Evolutionary conservation across 1,284 basidiomycete genomes (phyloP).

Genomic region (Anthracocystis setariae): DNA sequence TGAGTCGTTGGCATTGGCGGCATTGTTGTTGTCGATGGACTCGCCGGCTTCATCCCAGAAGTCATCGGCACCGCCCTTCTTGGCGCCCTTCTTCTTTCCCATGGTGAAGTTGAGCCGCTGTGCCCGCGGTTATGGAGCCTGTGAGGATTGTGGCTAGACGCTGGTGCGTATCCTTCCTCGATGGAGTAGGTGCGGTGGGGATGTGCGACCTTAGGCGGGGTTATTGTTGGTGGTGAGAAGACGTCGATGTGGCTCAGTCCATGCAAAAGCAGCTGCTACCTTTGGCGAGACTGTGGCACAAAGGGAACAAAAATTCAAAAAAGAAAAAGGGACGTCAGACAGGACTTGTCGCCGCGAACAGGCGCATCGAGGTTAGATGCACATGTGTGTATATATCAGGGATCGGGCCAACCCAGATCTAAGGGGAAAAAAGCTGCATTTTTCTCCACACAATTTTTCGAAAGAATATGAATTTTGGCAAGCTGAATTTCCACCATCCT

Average conservation of each 20-base stretch:
- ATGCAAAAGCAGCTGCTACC: not conserved
- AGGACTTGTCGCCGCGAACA: not conserved
- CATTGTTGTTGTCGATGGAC: slow-evolving; percentile 41
- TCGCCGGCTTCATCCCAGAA: slow-evolving; percentile 62
- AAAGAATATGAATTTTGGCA: slow-evolving; percentile 1
- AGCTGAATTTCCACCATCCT: not conserved
- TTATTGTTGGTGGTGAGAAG: slow-evolving; percentile 3
- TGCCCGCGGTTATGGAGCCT: slow-evolving; percentile 1
- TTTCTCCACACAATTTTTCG: slow-evolving; percentile 31
- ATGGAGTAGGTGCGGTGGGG: slow-evolving; percentile 1
- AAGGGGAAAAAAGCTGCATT: not conserved
- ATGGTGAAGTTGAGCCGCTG: slow-evolving; percentile 34
- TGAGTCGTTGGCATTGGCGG: slow-evolving; percentile 8
- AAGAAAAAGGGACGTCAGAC: not conserved
- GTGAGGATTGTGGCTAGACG: slow-evolving; percentile 4
- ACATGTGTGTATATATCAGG: no score
- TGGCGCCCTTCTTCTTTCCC: slow-evolving; percentile 63
- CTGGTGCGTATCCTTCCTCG: not conserved
- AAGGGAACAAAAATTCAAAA: slow-evolving; percentile 1
- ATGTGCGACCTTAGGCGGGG: slow-evolving; percentile 7
- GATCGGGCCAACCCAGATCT: not conserved
- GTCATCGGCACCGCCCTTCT: slow-evolving; percentile 59
- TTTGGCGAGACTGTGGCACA: not conserved
- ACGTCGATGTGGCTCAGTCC: not conserved
- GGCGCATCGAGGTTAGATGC: no score